Percentiles rank a stretch among this genome's conserved stretches.
Evolutionary conservation across 768 basidiomycete genomes (phyloP).

Genomic region (Leccinum imitatum): DNA sequence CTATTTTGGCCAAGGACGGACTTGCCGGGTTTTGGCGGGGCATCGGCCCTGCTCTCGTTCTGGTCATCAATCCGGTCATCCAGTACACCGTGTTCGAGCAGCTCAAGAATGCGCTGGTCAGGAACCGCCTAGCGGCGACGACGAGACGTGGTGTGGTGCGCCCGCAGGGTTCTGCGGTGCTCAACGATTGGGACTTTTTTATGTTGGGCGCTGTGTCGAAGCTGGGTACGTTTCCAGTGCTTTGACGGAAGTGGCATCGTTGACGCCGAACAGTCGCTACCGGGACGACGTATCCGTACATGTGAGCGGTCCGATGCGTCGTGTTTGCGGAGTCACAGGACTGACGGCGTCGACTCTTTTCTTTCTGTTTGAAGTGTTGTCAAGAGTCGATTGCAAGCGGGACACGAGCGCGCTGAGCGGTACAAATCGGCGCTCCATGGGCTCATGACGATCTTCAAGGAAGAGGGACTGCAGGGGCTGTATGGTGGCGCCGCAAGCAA

Average conservation of each 20-base stretch:
- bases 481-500: conserved; percentile 90
- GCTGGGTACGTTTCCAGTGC: conserved; percentile 49
- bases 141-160: conserved; percentile 43
- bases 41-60: conserved; percentile 87
- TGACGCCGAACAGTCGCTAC: conserved; percentile 42
- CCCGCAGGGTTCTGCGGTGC: conserved; percentile 41
- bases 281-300: conserved; percentile 69
- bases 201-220: conserved; percentile 93
- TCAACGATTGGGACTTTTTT: conserved; percentile 91
- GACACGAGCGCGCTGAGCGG: conserved; percentile 60
- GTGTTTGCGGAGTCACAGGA: not conserved
- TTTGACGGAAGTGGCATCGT: not conserved
- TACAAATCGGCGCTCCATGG: conserved; percentile 80
- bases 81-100: conserved; percentile 96
- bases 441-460: conserved; percentile 69
- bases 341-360: not conserved
- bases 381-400: conserved; percentile 78
- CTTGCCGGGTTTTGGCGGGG: conserved; percentile 85
- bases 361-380: conserved; percentile 50
- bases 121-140: conserved; percentile 49
- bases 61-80: conserved; percentile 94
- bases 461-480: conserved; percentile 80
- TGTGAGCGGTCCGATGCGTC: conserved; percentile 40
- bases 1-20: conserved; percentile 74
- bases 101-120: conserved; percentile 80